Evolutionary conservation across 129 eudicot species (phyloP).

Genomic region (Glebionis coronaria): DNA sequence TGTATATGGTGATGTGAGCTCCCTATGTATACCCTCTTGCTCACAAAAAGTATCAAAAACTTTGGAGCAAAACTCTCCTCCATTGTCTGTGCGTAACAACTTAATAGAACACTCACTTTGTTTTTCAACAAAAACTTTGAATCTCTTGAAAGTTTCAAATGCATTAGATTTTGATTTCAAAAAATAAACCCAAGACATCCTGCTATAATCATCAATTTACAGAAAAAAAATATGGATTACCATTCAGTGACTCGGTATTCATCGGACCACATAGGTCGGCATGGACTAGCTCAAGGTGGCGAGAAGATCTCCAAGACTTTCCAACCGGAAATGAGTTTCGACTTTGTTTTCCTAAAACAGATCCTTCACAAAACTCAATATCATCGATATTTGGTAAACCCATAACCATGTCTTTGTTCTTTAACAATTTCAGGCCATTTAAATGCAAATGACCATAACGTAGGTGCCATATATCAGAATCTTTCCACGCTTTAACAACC

Average conservation of each 20-base stretch:
- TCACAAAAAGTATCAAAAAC: no score
- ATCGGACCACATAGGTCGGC: not conserved
- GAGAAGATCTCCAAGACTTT: not conserved
- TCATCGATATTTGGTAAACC: not conserved
- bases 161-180: no score
- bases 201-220: not conserved
- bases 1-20: no score
- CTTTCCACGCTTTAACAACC: no score
- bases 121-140: not conserved
- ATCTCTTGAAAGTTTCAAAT: no score
- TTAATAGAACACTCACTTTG: not conserved
- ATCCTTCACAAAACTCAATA: not conserved
- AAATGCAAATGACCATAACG: not conserved
- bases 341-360: not conserved
- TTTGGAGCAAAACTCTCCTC: no score
- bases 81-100: no score
- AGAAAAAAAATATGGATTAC: not conserved
- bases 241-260: not conserved
- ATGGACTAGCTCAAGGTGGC: not conserved
- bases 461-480: no score
- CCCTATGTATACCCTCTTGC: no score
- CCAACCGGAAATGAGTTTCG: not conserved
- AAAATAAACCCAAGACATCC: not conserved
- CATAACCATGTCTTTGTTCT: not conserved
- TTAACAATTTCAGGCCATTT: not conserved